Conservation (phyloP, 768 basidiomycete species). For the Lactarius pseudohatsudake region DNA sequence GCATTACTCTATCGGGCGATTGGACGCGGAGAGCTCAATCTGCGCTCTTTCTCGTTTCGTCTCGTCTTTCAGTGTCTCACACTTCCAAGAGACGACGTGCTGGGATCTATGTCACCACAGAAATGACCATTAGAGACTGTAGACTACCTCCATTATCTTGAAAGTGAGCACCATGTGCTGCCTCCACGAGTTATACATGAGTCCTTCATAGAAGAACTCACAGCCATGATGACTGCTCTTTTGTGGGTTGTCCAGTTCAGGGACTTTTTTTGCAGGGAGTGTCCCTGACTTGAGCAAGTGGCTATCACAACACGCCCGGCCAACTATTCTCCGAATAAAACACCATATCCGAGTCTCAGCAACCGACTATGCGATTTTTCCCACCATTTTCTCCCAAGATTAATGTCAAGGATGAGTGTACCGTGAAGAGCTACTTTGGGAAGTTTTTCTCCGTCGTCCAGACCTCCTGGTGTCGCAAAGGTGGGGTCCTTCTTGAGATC, state of each 20-base stretch:
- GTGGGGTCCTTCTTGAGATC: neutral
- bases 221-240: no score
- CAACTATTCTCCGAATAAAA: no score
- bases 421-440: neutral
- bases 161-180: constrained; percentile 1
- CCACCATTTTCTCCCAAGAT: neutral
- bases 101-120: neutral
- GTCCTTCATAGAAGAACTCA: no score
- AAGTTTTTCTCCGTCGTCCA: neutral
- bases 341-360: no score
- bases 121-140: neutral
- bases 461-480: no score
- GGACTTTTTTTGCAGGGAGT: no score
- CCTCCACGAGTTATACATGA: neutral
- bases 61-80: no score
- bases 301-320: neutral
- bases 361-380: neutral
- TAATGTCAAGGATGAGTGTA: neutral
- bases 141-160: constrained; percentile 2
- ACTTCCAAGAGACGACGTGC: neutral
- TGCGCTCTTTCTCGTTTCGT: no score
- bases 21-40: no score
- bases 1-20: no score
- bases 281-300: no score
- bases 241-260: neutral